Base-by-base conservation (phyloP, 2,329 filamentous ascomycete species). In the Ascomycota sp. region DNA sequence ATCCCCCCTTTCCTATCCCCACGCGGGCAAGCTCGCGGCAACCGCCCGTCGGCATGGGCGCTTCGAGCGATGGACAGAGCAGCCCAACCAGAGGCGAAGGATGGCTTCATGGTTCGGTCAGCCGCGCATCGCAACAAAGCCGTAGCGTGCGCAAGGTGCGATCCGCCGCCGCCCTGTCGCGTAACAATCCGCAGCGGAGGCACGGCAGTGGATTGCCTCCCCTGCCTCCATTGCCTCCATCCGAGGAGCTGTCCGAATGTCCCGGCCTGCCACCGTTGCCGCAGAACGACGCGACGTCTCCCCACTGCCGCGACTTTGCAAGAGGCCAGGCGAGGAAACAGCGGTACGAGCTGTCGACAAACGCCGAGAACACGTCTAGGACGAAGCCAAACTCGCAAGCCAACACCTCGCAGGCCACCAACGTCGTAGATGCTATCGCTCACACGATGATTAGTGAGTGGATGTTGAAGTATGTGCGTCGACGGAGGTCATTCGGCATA, bases 361-460 rank as follows among this genome's bases (percentile, higher is more conserved):
- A 59, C 35, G 75, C 69, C 2, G 55, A 55, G 2, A 62, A 63
- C 36, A 73, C 69, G 2, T 41, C 42, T 24, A 46, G 46, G 31
- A 55, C 51, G 2, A 50, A 52, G 22, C 40, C 32, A 47, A 54
- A 36, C 44, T 53, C 37, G 66, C 57, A 63, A 32, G 63, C 58
- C 25, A 72, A 63, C 39, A 56, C 61, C 8, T 63, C 69, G 20
- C 75, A 82, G 39, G 69, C 75, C 26, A 76, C 76, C 0, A 77
- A 73, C 27, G 81, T 95, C 10, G 86, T 98, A 5, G 89, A 95
- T 55, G 83, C 89, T 4, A 95, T 98, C 50, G 85, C 89, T 2
- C 85, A 92, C 46, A 91, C 86, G 0, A 98, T 98, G 89, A 82
- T 98, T 20, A 89, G 89, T 23, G 89, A 95, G 45, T 89, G 81